Evolutionary conservation across 2,329 filamentous ascomycete species (phyloP).

Genomic region (Taxawa tesnikishii): DNA sequence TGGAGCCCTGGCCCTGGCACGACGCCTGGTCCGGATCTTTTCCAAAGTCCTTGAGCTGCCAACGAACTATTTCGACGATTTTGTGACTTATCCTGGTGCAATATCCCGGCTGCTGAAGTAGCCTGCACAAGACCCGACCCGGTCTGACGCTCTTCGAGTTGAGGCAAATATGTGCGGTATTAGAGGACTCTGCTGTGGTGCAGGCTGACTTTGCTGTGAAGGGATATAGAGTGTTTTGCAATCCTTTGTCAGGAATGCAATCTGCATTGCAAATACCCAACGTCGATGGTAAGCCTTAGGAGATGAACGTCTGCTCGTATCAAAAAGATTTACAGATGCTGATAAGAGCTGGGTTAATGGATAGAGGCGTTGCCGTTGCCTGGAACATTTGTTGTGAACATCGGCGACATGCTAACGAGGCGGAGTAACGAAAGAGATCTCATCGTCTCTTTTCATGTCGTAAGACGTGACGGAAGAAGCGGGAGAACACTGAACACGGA

Average conservation of each 20-base stretch:
- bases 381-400: conserved; percentile 35
- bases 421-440: no score
- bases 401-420: conserved; percentile 35
- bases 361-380: conserved; percentile 29
- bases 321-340: no score
- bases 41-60: conserved; percentile 28
- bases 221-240: conserved; percentile 36
- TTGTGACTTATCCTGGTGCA: conserved; percentile 19
- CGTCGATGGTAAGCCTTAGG: no score
- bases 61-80: conserved; percentile 27
- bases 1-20: conserved; percentile 22
- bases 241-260: conserved; percentile 32
- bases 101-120: conserved; percentile 29
- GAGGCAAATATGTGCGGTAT: conserved; percentile 20
- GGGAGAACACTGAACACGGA: no score
- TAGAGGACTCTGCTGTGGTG: no score
- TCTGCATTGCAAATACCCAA: conserved; percentile 27
- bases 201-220: no score
- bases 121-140: conserved; percentile 16
- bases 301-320: no score
- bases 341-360: no score
- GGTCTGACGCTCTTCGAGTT: conserved; percentile 24
- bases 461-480: no score
- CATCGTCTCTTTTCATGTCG: no score
- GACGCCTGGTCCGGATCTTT: conserved; percentile 26